Evolutionary conservation across 2,329 filamentous ascomycete genomes (phyloP).

Genomic region (Keithomyces neogunnii): DNA sequence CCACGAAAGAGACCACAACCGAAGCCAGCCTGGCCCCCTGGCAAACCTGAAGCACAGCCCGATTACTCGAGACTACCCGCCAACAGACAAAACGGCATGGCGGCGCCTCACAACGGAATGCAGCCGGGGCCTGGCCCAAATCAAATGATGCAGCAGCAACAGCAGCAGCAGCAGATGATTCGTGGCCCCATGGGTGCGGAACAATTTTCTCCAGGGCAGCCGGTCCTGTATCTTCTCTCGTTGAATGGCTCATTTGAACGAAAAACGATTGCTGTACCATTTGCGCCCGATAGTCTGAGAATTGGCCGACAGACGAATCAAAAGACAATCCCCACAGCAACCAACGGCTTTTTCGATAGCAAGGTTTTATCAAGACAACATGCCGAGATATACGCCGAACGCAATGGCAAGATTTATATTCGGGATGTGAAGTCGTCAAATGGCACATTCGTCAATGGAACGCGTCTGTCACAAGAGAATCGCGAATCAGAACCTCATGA

Average conservation of each 20-base stretch:
- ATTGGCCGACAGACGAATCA: slow-evolving; percentile 97
- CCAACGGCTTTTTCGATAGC: slow-evolving; percentile 95
- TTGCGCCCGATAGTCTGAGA: slow-evolving; percentile 83
- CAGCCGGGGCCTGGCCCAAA: slow-evolving; percentile 23
- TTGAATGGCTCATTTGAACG: slow-evolving; percentile 95
- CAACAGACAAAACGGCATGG: slow-evolving; percentile 35
- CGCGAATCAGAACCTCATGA: slow-evolving; percentile 94
- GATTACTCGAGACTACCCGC: slow-evolving; percentile 39
- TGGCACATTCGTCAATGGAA: slow-evolving; percentile 94
- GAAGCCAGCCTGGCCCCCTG: slow-evolving; percentile 41
- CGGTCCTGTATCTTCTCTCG: slow-evolving; percentile 77
- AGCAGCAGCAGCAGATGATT: slow-evolving; percentile 50
- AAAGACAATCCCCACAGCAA: slow-evolving; percentile 82
- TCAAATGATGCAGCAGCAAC: slow-evolving; percentile 35
- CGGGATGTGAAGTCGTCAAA: slow-evolving; percentile 98
- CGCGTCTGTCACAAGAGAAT: slow-evolving; percentile 84
- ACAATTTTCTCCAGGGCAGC: slow-evolving; percentile 53
- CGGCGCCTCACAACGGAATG: slow-evolving; percentile 21
- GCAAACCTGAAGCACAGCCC: slow-evolving; percentile 37
- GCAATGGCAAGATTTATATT: slow-evolving; percentile 86
- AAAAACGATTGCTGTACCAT: slow-evolving; percentile 91
- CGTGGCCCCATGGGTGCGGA: slow-evolving; percentile 47
- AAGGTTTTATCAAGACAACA: slow-evolving; percentile 96
- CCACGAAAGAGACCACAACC: slow-evolving; percentile 43
- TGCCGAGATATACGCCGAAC: slow-evolving; percentile 87